Evolutionary conservation across 495 filamentous ascomycete species (phyloP).

Genomic region (Cairneyella variabilis): DNA sequence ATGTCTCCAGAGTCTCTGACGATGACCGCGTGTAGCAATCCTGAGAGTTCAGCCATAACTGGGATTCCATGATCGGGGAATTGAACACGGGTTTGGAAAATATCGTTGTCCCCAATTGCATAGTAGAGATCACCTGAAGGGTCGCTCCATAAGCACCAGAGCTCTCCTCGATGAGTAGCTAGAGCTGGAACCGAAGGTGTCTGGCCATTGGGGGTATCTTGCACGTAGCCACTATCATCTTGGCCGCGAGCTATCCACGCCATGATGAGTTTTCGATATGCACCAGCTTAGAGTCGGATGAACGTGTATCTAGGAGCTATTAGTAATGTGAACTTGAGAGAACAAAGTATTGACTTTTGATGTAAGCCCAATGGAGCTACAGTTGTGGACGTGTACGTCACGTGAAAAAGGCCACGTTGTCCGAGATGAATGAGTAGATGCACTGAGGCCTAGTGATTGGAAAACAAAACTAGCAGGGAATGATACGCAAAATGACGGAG

Average conservation of each 20-base stretch:
- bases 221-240: slow-evolving; percentile 12
- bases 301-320: no score
- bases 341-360: no score
- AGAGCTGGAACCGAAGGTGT: slow-evolving; percentile 26
- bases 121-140: slow-evolving; percentile 24
- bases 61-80: slow-evolving; percentile 27
- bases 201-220: slow-evolving; percentile 17
- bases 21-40: slow-evolving; percentile 28
- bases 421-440: no score
- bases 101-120: slow-evolving; percentile 21
- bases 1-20: slow-evolving; percentile 24
- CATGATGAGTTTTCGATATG: slow-evolving; percentile 5
- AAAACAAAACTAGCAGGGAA: no score
- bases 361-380: no score
- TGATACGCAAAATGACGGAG: no score
- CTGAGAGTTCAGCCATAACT: slow-evolving; percentile 27
- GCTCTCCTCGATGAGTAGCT: slow-evolving; percentile 25
- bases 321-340: no score
- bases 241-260: slow-evolving; percentile 14
- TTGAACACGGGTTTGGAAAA: slow-evolving; percentile 16
- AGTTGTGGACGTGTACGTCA: neutral
- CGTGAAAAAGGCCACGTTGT: neutral
- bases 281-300: no score
- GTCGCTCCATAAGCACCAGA: slow-evolving; percentile 31
- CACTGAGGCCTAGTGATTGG: no score